Percentiles rank a stretch among this genome's conserved stretches.
phyloP scores from a whole-genome alignment of 2,329 filamentous ascomycete genomes.

The Pseudogymnoascus pannorum region DNA sequence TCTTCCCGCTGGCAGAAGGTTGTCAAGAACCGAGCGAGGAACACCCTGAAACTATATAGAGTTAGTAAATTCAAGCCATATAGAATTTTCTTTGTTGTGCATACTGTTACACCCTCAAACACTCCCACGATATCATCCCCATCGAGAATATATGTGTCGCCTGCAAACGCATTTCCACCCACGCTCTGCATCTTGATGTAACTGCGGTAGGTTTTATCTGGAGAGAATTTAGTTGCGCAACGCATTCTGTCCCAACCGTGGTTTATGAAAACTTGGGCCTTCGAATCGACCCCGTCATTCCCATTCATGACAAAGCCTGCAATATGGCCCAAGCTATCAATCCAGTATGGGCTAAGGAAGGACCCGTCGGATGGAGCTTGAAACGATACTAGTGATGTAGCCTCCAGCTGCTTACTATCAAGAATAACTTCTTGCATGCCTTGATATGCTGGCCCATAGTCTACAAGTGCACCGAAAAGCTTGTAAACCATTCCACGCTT shows the following conservation, averaged over 20 bases:
- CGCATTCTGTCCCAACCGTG: conserved; percentile 51
- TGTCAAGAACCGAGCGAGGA: background rate
- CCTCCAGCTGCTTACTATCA: conserved; percentile 31
- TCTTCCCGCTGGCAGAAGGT: background rate
- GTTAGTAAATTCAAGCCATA: background rate
- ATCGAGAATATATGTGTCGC: conserved; percentile 49
- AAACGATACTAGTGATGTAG: conserved; percentile 38
- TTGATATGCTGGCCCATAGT: conserved; percentile 46
- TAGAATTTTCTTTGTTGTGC: conserved; percentile 26
- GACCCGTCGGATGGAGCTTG: conserved; percentile 44
- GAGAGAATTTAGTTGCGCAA: conserved; percentile 40
- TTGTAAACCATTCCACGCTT: background rate
- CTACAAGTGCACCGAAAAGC: conserved; percentile 39
- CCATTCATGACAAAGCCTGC: conserved; percentile 56
- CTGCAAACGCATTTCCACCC: conserved; percentile 43
- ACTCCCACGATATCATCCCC: conserved; percentile 23
- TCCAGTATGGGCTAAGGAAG: conserved; percentile 49
- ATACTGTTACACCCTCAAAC: conserved; percentile 17
- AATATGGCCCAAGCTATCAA: conserved; percentile 52
- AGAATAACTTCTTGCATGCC: conserved; percentile 54
- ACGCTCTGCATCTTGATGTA: conserved; percentile 49
- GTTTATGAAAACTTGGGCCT: conserved; percentile 49
- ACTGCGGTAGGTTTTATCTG: conserved; percentile 43
- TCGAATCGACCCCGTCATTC: conserved; percentile 47
- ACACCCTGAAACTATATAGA: background rate